Conservation (phyloP, 352 stramenopile genomes). For the Phytophthora vignae region DNA sequence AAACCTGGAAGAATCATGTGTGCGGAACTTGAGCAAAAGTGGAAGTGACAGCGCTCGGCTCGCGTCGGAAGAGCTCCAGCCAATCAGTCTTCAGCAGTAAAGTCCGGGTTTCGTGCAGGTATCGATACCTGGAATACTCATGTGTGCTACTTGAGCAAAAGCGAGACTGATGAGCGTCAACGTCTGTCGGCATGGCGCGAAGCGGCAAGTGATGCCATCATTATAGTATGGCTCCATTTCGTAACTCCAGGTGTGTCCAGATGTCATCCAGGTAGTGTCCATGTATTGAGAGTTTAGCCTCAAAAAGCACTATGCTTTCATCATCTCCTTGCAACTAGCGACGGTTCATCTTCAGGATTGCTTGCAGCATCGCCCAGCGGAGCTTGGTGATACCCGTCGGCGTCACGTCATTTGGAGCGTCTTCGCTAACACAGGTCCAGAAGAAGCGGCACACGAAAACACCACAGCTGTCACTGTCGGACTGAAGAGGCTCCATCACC, state of each 20-base stretch:
- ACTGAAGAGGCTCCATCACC: too few species aligned
- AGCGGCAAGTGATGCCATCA: too few species aligned
- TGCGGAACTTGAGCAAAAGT: conserved; percentile 8
- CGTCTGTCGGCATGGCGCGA: not conserved
- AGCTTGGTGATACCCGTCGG: conserved; percentile 1
- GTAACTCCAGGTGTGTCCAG: conserved; percentile 7
- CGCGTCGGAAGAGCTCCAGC: too few species aligned
- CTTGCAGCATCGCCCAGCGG: conserved; percentile 5
- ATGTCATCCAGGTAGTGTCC: conserved; percentile 5
- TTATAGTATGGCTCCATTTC: not conserved
- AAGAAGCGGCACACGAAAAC: conserved; percentile 19
- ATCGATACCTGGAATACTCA: too few species aligned
- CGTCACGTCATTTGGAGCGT: conserved; percentile 1
- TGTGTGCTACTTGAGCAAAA: too few species aligned
- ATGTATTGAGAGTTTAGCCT: conserved; percentile 14
- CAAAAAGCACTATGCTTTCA: not conserved
- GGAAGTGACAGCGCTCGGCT: not conserved
- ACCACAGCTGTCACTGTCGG: conserved; percentile 14
- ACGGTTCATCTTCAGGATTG: conserved; percentile 5
- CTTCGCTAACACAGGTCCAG: conserved; percentile 6
- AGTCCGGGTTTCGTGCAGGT: too few species aligned
- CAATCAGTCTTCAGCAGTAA: too few species aligned
- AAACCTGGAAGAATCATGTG: too few species aligned
- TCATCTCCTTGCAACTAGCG: not conserved
- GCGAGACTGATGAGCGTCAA: too few species aligned